A percentile compares a stretch with the other conserved stretches of the same genome.
phyloP scores from a whole-genome alignment of 306 rosid genomes.

The Vicia sativa region DNA sequence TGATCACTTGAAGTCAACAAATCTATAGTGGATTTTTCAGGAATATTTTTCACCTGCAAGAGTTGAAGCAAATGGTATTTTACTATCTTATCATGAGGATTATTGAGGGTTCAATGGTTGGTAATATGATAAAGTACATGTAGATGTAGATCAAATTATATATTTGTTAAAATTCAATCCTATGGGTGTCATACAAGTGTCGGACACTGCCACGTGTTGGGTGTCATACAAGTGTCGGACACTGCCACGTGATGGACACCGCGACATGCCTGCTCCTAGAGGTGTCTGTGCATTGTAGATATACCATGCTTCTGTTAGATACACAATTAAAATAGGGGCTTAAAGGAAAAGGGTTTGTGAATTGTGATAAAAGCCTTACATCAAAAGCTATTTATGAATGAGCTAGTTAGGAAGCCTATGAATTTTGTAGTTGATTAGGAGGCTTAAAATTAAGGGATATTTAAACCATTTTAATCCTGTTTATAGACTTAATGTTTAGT shows the following conservation, averaged over 20 bases:
- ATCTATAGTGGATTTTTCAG: constrained; percentile 16
- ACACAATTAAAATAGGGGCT: not conserved
- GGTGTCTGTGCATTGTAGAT: not conserved
- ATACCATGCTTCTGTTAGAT: not conserved
- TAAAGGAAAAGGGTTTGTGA: constrained; percentile 2
- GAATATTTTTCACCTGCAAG: constrained; percentile 18
- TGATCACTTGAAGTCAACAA: constrained; percentile 26
- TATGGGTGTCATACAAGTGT: not conserved
- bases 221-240: too few relatives aligned
- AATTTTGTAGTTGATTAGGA: not conserved
- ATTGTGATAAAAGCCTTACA: not conserved
- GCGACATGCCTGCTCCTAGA: too few relatives aligned
- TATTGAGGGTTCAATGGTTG: not conserved
- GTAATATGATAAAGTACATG: not conserved
- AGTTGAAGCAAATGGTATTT: constrained; percentile 43
- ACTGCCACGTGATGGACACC: too few relatives aligned
- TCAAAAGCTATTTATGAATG: not conserved
- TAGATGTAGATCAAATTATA: not conserved
- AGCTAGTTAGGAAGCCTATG: not conserved
- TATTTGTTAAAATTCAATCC: constrained; percentile 26
- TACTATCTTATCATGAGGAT: not conserved
- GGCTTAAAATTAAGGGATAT: constrained; percentile 5
- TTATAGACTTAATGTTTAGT: too few relatives aligned
- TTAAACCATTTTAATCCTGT: too few relatives aligned
- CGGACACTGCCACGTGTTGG: too few relatives aligned